Percentiles rank a stretch among this genome's conserved stretches.
Conservation (phyloP, 768 basidiomycete species). For the Sarcodon sp. region DNA sequence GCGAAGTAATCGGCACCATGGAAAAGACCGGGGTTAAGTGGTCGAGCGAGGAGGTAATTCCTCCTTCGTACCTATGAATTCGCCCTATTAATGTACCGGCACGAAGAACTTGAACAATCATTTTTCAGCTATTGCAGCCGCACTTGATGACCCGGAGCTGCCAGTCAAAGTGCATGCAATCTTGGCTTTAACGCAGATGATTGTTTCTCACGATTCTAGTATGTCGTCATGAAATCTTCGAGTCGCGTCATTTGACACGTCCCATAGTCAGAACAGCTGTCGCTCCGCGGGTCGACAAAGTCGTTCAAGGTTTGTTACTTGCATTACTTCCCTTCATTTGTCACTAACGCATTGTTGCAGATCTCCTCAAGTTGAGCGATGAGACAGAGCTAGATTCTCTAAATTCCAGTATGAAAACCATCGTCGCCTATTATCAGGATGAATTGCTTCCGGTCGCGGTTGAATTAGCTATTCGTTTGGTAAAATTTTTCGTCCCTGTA, state of each 20-base stretch:
- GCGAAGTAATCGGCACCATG: constrained; percentile 68
- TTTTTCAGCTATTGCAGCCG: constrained; percentile 52
- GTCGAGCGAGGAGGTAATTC: constrained; percentile 44
- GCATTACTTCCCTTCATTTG: neutral
- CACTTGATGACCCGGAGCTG: constrained; percentile 65
- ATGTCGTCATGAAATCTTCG: constrained; percentile 8
- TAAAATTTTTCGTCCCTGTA: constrained; percentile 14
- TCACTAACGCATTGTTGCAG: constrained; percentile 20
- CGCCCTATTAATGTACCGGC: neutral
- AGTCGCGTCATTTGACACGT: constrained; percentile 1
- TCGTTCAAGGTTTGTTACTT: constrained; percentile 56
- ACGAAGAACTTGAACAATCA: constrained; percentile 46
- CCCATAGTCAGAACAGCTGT: constrained; percentile 52
- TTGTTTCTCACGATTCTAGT: constrained; percentile 53
- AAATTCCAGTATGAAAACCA: constrained; percentile 71
- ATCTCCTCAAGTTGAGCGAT: constrained; percentile 81
- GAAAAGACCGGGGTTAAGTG: constrained; percentile 59
- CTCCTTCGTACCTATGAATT: neutral
- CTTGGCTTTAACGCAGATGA: constrained; percentile 68
- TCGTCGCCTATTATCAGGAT: constrained; percentile 77
- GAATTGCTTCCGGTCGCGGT: constrained; percentile 80
- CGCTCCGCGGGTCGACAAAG: constrained; percentile 69
- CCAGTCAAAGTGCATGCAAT: constrained; percentile 81
- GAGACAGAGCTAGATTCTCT: constrained; percentile 84
- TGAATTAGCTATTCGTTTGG: constrained; percentile 66